Conservation (phyloP, 1,284 basidiomycete genomes). For the Blastosporella zonata region DNA sequence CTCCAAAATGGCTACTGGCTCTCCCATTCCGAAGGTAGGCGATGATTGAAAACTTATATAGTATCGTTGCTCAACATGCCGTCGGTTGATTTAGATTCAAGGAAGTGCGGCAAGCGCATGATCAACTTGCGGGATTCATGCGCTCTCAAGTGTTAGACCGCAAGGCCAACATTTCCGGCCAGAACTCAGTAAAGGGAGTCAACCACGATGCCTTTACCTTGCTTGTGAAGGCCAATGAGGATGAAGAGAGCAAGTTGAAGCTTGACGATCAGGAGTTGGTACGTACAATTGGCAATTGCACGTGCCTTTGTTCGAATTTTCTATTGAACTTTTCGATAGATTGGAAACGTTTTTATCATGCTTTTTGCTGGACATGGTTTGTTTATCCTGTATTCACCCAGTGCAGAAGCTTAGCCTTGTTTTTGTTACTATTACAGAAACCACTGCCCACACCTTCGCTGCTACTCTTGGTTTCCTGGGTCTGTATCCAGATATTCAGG, state of each 20-base stretch:
- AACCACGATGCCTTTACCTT: conserved; percentile 44
- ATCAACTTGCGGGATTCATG: conserved; percentile 41
- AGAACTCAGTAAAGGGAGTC: conserved; percentile 10
- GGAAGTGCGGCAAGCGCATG: conserved; percentile 25
- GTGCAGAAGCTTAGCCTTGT: background rate
- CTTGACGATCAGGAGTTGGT: conserved; percentile 51
- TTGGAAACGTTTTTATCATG: conserved; percentile 52
- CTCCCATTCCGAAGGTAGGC: conserved; percentile 42
- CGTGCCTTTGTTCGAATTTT: background rate
- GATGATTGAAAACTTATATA: background rate
- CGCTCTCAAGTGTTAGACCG: conserved; percentile 33
- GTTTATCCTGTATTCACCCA: conserved; percentile 8
- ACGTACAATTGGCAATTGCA: conserved; percentile 6
- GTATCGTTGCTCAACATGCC: too few species aligned
- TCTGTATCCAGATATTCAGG: conserved; percentile 42
- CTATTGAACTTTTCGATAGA: conserved; percentile 27
- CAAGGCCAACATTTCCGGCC: conserved; percentile 31
- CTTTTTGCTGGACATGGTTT: conserved; percentile 57
- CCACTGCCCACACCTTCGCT: conserved; percentile 46
- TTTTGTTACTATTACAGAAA: conserved; percentile 36
- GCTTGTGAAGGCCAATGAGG: conserved; percentile 49
- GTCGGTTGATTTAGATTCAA: conserved; percentile 23
- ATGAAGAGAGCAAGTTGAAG: conserved; percentile 39
- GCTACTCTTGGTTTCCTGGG: conserved; percentile 46
- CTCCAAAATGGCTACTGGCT: conserved; percentile 41